These are phyloP conservation scores for Cercospora zeina DNA, from an alignment of 2,329 filamentous ascomycete genomes.

Conservation along the genomic window DNA sequence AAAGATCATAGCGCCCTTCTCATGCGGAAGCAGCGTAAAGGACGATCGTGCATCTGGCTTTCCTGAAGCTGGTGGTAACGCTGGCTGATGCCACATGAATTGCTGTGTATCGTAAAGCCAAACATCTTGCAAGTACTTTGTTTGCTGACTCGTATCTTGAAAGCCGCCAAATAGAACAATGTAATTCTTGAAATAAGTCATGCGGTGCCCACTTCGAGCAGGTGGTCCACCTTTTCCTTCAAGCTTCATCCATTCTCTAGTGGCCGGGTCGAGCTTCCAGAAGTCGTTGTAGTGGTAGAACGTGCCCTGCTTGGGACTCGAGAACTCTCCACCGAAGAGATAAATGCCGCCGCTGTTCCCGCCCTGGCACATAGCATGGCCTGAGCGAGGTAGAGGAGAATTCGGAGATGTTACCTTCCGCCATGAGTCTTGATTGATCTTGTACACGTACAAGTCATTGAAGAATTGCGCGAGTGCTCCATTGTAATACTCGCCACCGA, in stretches of 20 bases:
- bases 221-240: slow-evolving; percentile 78
- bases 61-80: slow-evolving; percentile 67
- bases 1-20: slow-evolving; percentile 83
- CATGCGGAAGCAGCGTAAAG: slow-evolving; percentile 88
- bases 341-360: slow-evolving; percentile 84
- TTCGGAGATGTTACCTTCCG: slow-evolving; percentile 87
- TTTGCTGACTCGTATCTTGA: slow-evolving; percentile 93
- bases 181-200: slow-evolving; percentile 97
- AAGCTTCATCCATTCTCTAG: slow-evolving; percentile 86
- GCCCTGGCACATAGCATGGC: slow-evolving; percentile 91
- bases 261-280: slow-evolving; percentile 82
- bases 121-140: slow-evolving; percentile 87
- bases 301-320: slow-evolving; percentile 92
- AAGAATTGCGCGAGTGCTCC: slow-evolving; percentile 75
- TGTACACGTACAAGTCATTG: slow-evolving; percentile 66
- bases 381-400: slow-evolving; percentile 82
- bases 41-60: slow-evolving; percentile 90
- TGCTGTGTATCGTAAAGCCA: slow-evolving; percentile 94
- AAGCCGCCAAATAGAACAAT: slow-evolving; percentile 95
- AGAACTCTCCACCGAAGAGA: slow-evolving; percentile 95
- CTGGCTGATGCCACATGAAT: slow-evolving; percentile 79
- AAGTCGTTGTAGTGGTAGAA: slow-evolving; percentile 99
- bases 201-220: slow-evolving; percentile 73
- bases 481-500: slow-evolving; percentile 95
- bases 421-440: slow-evolving; percentile 87